A percentile compares a stretch with the other conserved stretches of the same genome.
phyloP scores from a whole-genome alignment of 192 early-diverging fungal genomes.

The Umbelopsis vinacea region DNA sequence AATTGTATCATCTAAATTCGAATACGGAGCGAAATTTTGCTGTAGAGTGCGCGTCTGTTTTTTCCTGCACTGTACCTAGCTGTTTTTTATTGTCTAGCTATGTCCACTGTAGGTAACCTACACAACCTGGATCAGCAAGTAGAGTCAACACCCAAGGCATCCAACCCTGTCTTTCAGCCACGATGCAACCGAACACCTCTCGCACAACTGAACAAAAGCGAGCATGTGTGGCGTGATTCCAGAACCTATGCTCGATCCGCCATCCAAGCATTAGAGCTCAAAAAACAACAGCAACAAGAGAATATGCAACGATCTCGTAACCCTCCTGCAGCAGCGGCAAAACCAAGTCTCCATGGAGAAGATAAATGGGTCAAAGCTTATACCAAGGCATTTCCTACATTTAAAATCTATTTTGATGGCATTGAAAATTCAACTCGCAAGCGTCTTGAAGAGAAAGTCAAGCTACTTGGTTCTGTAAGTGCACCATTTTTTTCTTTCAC shows the following conservation, averaged over 20 bases:
- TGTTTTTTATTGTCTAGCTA: not conserved
- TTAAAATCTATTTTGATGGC: slow-evolving; percentile 27
- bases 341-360: not conserved
- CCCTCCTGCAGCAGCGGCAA: not conserved
- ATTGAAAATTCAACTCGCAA: slow-evolving; percentile 15
- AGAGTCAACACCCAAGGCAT: slow-evolving; percentile 1
- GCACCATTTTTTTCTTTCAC: not conserved
- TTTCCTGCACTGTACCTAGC: slow-evolving; percentile 1
- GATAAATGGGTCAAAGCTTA: slow-evolving; percentile 22
- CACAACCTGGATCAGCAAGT: not conserved
- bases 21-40: not conserved
- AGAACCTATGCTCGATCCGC: slow-evolving; percentile 10
- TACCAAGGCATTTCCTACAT: slow-evolving; percentile 24
- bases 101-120: slow-evolving; percentile 18
- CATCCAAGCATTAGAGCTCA: slow-evolving; percentile 19
- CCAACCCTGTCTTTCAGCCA: slow-evolving; percentile 5
- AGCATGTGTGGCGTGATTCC: slow-evolving; percentile 7
- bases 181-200: slow-evolving; percentile 6
- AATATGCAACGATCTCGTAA: slow-evolving; percentile 18
- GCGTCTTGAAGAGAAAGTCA: slow-evolving; percentile 17
- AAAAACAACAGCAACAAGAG: slow-evolving; percentile 17
- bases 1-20: not conserved
- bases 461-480: slow-evolving; percentile 9
- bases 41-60: not conserved
- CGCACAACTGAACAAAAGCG: slow-evolving; percentile 1